phyloP scores from a whole-genome alignment of 192 early-diverging fungal genomes.

The Backusella luteola region DNA sequence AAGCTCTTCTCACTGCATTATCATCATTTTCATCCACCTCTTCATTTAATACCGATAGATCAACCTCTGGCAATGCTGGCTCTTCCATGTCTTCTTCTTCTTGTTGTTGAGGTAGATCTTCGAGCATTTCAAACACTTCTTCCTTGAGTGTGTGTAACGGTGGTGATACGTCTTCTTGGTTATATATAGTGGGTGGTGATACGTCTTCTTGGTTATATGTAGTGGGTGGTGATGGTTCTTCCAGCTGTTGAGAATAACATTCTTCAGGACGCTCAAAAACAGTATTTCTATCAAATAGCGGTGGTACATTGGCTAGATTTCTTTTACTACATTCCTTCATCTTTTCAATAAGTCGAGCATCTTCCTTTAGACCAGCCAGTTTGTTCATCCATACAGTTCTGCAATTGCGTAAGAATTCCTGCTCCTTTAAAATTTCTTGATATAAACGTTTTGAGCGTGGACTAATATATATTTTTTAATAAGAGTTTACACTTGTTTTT shows the following conservation, averaged over 20 bases:
- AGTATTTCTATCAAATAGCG: neutral
- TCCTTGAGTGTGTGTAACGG: no score
- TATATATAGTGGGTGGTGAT: no score
- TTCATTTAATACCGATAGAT: neutral
- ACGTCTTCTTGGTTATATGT: neutral
- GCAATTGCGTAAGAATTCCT: neutral
- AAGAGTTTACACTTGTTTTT: neutral
- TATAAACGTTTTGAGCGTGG: neutral
- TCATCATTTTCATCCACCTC: constrained; percentile 9
- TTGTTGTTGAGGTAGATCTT: no score
- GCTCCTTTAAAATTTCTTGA: neutral
- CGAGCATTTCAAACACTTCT: no score
- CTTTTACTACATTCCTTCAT: neutral
- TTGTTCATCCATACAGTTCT: neutral
- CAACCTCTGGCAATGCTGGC: neutral
- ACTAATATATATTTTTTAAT: neutral
- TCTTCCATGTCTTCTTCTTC: neutral
- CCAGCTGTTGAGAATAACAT: neutral
- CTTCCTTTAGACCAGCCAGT: neutral
- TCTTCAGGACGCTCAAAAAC: neutral
- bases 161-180: neutral
- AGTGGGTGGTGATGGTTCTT: neutral
- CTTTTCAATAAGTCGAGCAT: neutral
- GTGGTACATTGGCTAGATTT: neutral
- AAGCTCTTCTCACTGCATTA: neutral